phyloP scores from a whole-genome alignment of 2,329 filamentous ascomycete genomes.

The Phoma sp. region DNA sequence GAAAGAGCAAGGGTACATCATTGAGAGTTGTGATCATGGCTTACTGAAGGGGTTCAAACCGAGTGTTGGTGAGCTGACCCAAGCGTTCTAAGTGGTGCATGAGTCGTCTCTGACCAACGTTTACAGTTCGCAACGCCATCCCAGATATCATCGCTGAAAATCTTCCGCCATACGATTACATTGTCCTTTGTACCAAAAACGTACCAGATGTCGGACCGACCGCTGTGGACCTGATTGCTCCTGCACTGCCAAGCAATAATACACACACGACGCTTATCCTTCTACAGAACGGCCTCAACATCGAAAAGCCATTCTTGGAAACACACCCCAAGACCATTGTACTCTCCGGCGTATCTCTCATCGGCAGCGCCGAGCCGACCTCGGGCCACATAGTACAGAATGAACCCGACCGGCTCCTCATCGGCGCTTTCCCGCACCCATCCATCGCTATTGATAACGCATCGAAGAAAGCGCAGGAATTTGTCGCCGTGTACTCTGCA shows the following conservation, averaged over 20 bases:
- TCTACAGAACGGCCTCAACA: constrained; percentile 69
- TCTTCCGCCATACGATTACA: constrained; percentile 58
- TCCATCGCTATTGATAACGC: constrained; percentile 30
- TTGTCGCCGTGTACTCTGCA: constrained; percentile 57
- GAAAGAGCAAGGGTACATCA: constrained; percentile 57
- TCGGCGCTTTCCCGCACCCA: constrained; percentile 59
- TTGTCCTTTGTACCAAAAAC: constrained; percentile 66
- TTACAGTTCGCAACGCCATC: constrained; percentile 56
- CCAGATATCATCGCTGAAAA: constrained; percentile 52
- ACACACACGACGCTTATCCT: constrained; percentile 62
- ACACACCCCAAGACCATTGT: constrained; percentile 60
- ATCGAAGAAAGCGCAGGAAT: constrained; percentile 48
- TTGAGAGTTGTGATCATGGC: constrained; percentile 64
- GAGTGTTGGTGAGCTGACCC: constrained; percentile 44
- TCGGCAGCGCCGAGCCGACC: constrained; percentile 57
- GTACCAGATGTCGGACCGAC: constrained; percentile 60
- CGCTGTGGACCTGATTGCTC: constrained; percentile 57
- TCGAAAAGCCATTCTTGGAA: constrained; percentile 61
- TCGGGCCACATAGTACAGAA: constrained; percentile 61
- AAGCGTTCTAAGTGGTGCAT: not conserved
- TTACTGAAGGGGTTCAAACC: constrained; percentile 58
- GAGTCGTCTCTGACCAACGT: constrained; percentile 2
- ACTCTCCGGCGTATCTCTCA: constrained; percentile 61
- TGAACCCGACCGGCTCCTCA: constrained; percentile 57
- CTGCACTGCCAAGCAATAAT: constrained; percentile 57